Base-by-base conservation (phyloP, 768 basidiomycete species). In the Coprinopsis strossmayeri region DNA sequence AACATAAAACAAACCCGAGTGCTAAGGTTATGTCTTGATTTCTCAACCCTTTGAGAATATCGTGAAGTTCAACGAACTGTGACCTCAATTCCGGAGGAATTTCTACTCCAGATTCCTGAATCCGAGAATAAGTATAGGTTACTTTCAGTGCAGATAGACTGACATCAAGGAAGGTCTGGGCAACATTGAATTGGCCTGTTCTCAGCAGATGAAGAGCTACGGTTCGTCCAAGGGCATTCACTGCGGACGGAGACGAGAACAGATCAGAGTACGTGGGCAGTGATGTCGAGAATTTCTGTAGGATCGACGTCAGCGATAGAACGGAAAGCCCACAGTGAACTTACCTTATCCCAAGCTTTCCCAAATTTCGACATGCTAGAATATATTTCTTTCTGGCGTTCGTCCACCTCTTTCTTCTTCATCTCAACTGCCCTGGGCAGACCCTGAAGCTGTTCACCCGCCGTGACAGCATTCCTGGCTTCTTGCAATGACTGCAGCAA, bases 341-440 rank as follows among this genome's bases (percentile, higher is more conserved):
- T 35, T 48, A 89, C 95, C 84, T 96, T 98, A 61, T 98, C 95
- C 61, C 97, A 64, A 0, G 82, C 76, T 67, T 93, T 97, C 24
- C 90, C 91, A 30, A 94, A 72, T 55, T 80, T 79, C 23, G 82
- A 78, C 7, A 96, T 66, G 2, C 83, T 81, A 17, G 74, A 78
- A 57, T 94, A 90, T 27, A 91, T 75, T 56, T 93, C 92, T 64
- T 94, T 97, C 71, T 93, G 84, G 2, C 84, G 76, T 28, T 93
- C 89, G 49, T 91, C 89, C 1, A 92, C 72, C 50, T 90, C 89
- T 62, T 84, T 91, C 81, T 88, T 92, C 64, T 67, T 79, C 0
- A 69, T 63, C 42, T 89, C 87, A 2, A 90, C 74, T 1, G 73
- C 71, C 59, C 76, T 77, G 15, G 74, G 68, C 9, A 90, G 67